A percentile compares a stretch with the other conserved stretches of the same genome.
Conservation (phyloP, 192 early-diverging fungal genomes). For the Hyaloraphidium curvatum region DNA sequence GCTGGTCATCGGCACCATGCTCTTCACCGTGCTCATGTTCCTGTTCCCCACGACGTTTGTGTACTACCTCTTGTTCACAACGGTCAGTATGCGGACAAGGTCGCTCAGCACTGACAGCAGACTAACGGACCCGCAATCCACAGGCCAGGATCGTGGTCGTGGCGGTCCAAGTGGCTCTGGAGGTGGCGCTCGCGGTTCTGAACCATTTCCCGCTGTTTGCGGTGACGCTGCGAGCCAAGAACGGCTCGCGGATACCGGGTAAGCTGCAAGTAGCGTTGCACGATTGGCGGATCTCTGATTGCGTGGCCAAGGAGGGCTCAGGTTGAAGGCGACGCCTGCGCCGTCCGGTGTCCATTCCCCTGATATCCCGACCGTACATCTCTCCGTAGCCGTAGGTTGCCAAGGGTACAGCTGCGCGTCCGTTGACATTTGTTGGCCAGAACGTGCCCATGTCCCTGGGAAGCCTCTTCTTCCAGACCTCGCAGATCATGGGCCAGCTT, state of each 20-base stretch:
- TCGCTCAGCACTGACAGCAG: neutral
- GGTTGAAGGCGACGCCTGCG: no score
- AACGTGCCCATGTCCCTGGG: no score
- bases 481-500: no score
- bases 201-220: slow-evolving; percentile 97
- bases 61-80: slow-evolving; percentile 77
- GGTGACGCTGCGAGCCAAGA: slow-evolving; percentile 68
- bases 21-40: slow-evolving; percentile 83
- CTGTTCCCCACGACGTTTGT: slow-evolving; percentile 88
- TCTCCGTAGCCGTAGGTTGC: no score
- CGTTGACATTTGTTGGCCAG: no score
- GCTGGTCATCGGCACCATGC: slow-evolving; percentile 75
- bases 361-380: no score
- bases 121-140: neutral
- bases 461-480: no score
- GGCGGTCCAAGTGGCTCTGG: slow-evolving; percentile 55
- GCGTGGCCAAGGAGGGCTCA: no score
- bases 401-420: no score
- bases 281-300: no score
- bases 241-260: slow-evolving; percentile 73
- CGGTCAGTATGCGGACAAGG: slow-evolving; percentile 24
- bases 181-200: slow-evolving; percentile 68
- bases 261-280: no score
- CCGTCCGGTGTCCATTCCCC: no score
- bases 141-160: slow-evolving; percentile 39